phyloP scores from a whole-genome alignment of 176 grass and related monocot species.

The Themeda triandra region DNA sequence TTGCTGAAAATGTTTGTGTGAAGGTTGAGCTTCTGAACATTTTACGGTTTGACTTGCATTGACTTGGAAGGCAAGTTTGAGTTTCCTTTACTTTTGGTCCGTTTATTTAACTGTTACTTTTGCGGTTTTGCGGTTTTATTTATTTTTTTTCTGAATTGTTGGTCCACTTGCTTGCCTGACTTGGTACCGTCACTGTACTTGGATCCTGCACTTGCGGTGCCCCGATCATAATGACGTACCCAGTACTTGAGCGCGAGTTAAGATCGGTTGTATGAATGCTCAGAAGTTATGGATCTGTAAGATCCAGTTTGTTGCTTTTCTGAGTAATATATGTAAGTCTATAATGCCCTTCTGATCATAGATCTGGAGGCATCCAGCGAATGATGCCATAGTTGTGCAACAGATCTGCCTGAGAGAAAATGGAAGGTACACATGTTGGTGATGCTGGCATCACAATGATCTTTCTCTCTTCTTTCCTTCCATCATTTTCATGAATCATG shows the following conservation, averaged over 20 bases:
- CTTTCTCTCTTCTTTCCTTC: background rate
- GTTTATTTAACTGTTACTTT: background rate
- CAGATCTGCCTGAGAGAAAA: background rate
- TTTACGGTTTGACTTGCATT: constrained; percentile 33
- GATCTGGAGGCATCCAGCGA: background rate
- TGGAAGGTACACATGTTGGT: background rate
- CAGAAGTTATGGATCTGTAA: background rate
- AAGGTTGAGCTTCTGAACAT: constrained; percentile 9
- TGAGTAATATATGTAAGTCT: background rate
- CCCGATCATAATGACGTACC: background rate
- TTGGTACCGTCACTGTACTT: background rate
- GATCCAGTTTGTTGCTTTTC: background rate
- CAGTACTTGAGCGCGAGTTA: background rate
- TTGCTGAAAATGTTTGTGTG: constrained; percentile 12
- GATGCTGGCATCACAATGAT: background rate
- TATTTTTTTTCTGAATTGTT: background rate
- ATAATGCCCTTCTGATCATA: background rate
- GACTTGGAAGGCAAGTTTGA: constrained; percentile 35
- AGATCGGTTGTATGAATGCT: background rate
- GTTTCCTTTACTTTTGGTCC: background rate
- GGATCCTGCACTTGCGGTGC: background rate
- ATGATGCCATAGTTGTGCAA: background rate
- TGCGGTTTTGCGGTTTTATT: too few species aligned
- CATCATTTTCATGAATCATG: background rate
- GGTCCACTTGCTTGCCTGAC: background rate